These are phyloP conservation scores for Penicillium cosmopolitanum DNA, from an alignment of 495 filamentous ascomycete species.

Conservation along the genomic window DNA sequence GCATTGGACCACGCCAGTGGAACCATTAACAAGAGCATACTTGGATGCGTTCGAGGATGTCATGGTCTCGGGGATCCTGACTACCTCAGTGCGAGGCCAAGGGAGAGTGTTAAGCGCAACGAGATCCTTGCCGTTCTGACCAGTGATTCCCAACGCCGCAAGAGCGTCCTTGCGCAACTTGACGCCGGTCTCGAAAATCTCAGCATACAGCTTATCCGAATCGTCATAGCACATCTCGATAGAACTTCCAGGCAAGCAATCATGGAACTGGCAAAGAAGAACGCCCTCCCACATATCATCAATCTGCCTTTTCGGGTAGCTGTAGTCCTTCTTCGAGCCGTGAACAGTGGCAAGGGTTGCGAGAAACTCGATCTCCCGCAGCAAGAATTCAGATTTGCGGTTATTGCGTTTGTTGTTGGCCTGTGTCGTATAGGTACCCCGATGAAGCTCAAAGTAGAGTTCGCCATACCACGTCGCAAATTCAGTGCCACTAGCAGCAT, in stretches of 20 bases:
- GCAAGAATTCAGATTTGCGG: conserved; percentile 77
- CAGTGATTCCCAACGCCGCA: conserved; percentile 62
- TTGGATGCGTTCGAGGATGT: conserved; percentile 34
- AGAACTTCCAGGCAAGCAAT: conserved; percentile 91
- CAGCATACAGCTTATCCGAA: conserved; percentile 80
- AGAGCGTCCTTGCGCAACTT: conserved; percentile 71
- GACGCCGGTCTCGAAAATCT: conserved; percentile 78
- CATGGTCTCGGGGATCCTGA: conserved; percentile 55
- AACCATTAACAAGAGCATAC: conserved; percentile 52
- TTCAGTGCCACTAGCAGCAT: conserved; percentile 68
- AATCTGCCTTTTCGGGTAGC: conserved; percentile 88
- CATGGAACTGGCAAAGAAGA: conserved; percentile 93
- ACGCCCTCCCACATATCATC: conserved; percentile 92
- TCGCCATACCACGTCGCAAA: conserved; percentile 97
- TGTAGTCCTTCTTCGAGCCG: conserved; percentile 59
- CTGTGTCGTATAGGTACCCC: conserved; percentile 96
- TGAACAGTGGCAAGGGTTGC: conserved; percentile 82
- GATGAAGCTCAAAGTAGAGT: conserved; percentile 95
- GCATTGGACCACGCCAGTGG: conserved; percentile 52
- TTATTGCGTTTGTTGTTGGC: conserved; percentile 97
- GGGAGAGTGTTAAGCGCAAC: conserved; percentile 79
- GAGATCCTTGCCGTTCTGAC: conserved; percentile 37
- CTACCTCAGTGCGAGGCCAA: conserved; percentile 76
- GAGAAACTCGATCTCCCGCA: conserved; percentile 87
- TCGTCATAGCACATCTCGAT: conserved; percentile 99